Percentiles rank a stretch among this genome's conserved stretches.
These are phyloP conservation scores for Lachancea thermotolerans DNA, from an alignment of 805 yeast genomes.

Conservation along the genomic window DNA sequence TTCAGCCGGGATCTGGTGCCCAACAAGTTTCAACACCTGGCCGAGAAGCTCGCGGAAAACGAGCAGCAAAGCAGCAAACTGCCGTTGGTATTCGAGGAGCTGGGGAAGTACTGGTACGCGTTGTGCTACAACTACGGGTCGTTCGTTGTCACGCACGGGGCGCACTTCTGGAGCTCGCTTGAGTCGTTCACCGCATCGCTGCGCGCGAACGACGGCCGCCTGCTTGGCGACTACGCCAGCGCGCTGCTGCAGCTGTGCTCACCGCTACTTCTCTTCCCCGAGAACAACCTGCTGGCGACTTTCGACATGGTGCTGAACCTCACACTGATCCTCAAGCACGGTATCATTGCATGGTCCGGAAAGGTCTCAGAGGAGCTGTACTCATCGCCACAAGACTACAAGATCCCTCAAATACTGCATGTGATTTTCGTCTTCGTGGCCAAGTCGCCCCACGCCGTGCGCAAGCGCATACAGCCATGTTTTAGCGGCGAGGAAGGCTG, in stretches of 20 bases:
- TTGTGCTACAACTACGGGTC: constrained; percentile 10
- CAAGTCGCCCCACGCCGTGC: constrained; percentile 3
- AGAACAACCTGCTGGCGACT: constrained; percentile 3
- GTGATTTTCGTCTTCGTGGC: constrained; percentile 4
- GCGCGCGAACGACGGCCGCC: constrained; percentile 1
- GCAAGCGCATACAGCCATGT: constrained; percentile 2
- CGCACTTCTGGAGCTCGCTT: constrained; percentile 6
- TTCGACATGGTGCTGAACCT: constrained; percentile 5
- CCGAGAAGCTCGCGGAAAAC: neutral
- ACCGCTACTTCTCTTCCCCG: constrained; percentile 8
- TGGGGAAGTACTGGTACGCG: constrained; percentile 14
- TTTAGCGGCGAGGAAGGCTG: constrained; percentile 1
- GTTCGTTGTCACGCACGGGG: neutral
- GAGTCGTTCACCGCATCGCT: constrained; percentile 5
- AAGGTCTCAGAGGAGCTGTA: constrained; percentile 7
- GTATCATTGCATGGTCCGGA: constrained; percentile 3
- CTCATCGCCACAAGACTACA: constrained; percentile 7
- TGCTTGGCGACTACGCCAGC: constrained; percentile 3
- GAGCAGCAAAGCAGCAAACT: neutral
- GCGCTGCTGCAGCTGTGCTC: constrained; percentile 11
- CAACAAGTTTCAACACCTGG: constrained; percentile 3
- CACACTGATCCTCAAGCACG: constrained; percentile 6
- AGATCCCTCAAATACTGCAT: constrained; percentile 10
- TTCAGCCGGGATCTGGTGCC: constrained; percentile 7
- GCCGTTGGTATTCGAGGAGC: constrained; percentile 5